Percentiles rank a stretch among this genome's conserved stretches.
phyloP scores from a whole-genome alignment of 2,329 filamentous ascomycete genomes.

The Cadophora malorum region DNA sequence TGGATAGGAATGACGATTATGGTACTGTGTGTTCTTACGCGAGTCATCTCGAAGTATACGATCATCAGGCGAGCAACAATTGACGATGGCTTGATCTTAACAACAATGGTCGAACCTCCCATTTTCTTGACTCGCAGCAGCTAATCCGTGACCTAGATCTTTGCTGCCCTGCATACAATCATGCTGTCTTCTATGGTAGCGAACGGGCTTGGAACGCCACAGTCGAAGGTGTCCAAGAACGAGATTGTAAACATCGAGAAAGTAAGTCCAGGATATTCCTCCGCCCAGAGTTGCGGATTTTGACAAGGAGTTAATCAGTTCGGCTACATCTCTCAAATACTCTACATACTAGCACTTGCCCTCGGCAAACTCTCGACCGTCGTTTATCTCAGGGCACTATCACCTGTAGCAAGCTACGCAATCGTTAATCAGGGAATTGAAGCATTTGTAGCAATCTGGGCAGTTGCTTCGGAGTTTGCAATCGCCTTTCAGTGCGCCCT shows the following conservation, averaged over 20 bases:
- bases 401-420: conserved; percentile 29
- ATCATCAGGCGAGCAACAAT: conserved; percentile 28
- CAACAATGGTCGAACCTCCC: conserved; percentile 26
- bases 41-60: conserved; percentile 41
- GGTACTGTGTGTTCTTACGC: conserved; percentile 46
- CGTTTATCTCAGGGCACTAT: conserved; percentile 37
- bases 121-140: not conserved
- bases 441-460: conserved; percentile 36
- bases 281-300: too few relatives aligned
- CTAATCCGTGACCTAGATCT: conserved; percentile 25
- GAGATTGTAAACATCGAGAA: conserved; percentile 12
- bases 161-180: conserved; percentile 17
- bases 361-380: conserved; percentile 41
- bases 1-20: conserved; percentile 48
- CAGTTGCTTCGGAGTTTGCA: conserved; percentile 34
- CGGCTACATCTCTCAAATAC: conserved; percentile 41
- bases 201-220: conserved; percentile 32
- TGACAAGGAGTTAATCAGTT: conserved; percentile 26
- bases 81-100: conserved; percentile 32
- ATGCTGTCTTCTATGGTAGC: conserved; percentile 24
- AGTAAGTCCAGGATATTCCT: not conserved
- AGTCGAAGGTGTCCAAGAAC: conserved; percentile 25
- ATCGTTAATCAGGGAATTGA: conserved; percentile 30
- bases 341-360: conserved; percentile 41
- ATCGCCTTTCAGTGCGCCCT: conserved; percentile 42